These are phyloP conservation scores for Solanum microdontum DNA, from an alignment of 257 asterid genomes.

Conservation along the genomic window DNA sequence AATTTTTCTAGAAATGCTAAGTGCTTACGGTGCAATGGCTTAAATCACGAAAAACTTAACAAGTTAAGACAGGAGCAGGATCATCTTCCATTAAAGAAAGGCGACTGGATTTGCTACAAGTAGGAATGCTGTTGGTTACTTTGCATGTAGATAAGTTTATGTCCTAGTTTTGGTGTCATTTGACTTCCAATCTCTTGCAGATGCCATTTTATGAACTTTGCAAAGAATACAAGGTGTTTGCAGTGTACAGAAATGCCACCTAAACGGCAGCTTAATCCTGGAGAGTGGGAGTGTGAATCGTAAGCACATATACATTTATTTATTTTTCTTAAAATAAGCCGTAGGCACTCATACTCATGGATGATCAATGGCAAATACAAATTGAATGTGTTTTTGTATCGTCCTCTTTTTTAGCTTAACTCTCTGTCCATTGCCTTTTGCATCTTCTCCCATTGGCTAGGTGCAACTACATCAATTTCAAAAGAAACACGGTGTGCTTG, in stretches of 20 bases:
- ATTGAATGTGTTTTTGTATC: not conserved
- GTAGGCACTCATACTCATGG: not conserved
- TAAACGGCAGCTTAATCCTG: constrained; percentile 56
- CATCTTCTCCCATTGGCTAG: constrained; percentile 22
- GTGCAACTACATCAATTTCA: constrained; percentile 86
- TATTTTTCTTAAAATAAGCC: not conserved
- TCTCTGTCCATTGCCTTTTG: not conserved
- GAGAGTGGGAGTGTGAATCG: constrained; percentile 99
- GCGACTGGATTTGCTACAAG: constrained; percentile 88
- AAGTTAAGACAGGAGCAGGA: constrained; percentile 52
- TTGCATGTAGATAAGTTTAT: not conserved
- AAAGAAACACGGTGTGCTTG: constrained; percentile 73
- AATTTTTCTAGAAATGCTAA: constrained; percentile 68
- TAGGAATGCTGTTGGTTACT: constrained; percentile 13
- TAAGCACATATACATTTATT: constrained; percentile 15
- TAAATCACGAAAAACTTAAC: constrained; percentile 40
- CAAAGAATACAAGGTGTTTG: constrained; percentile 71
- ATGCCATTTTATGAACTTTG: constrained; percentile 81
- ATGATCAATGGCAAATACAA: not conserved
- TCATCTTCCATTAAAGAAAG: constrained; percentile 76
- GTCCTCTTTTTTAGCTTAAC: not conserved
- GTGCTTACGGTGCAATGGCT: constrained; percentile 58
- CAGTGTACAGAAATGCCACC: constrained; percentile 82
- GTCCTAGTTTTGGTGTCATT: not conserved
- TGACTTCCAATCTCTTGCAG: constrained; percentile 28